phyloP scores from a whole-genome alignment of 169 alveolate species.

The Toxoplasma gondii region DNA sequence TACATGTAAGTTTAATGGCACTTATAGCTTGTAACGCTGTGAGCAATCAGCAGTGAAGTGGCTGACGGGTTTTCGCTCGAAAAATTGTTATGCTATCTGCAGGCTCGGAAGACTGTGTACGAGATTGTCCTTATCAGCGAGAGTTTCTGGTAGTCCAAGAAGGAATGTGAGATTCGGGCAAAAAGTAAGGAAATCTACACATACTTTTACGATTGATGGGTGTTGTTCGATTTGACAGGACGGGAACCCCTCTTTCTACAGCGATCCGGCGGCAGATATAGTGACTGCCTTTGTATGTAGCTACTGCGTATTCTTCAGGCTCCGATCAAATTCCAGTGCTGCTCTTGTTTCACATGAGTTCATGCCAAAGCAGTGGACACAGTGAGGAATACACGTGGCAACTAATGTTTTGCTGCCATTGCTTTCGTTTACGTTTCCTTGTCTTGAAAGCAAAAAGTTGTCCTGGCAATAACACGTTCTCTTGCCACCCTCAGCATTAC shows the following conservation, averaged over 20 bases:
- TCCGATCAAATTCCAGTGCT: not conserved
- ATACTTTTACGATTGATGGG: not conserved
- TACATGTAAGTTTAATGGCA: constrained; percentile 52
- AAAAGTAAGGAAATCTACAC: not conserved
- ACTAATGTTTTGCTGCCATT: too few species aligned
- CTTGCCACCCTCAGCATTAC: not conserved
- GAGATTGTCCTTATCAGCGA: not conserved
- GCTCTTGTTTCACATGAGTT: too few species aligned
- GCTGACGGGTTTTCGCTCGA: not conserved
- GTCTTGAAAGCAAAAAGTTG: not conserved
- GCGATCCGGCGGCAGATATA: too few species aligned
- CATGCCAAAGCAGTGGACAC: too few species aligned
- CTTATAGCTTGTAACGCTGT: not conserved
- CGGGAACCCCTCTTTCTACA: too few species aligned
- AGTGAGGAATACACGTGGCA: too few species aligned
- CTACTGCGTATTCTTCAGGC: not conserved
- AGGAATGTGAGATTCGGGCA: not conserved
- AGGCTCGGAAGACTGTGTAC: constrained; percentile 14
- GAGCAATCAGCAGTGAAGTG: not conserved
- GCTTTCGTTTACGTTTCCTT: too few species aligned
- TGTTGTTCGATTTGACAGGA: not conserved
- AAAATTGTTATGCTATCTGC: not conserved
- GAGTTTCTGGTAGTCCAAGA: constrained; percentile 29
- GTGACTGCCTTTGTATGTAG: not conserved
- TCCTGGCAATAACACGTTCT: not conserved